Evolutionary conservation across 2,329 filamentous ascomycete species (phyloP).

Genomic region (Cadophora luteo-olivacea): DNA sequence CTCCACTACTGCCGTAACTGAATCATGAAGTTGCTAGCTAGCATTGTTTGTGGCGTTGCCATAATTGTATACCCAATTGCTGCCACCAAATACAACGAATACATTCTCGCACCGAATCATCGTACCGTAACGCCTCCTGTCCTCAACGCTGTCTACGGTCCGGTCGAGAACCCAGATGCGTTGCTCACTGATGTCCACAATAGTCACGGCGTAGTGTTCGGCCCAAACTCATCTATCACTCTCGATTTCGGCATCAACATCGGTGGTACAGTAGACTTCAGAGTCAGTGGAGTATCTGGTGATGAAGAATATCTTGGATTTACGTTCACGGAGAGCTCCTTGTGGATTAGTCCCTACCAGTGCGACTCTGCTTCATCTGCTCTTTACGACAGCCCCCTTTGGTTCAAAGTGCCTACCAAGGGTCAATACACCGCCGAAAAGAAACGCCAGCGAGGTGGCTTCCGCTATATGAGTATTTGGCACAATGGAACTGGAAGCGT

Average conservation of each 20-base stretch:
- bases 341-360: conserved; percentile 55
- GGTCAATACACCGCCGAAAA: conserved; percentile 51
- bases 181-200: conserved; percentile 12
- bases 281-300: conserved; percentile 38
- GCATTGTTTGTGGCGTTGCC: neutral
- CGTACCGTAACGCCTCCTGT: conserved; percentile 40
- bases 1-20: neutral
- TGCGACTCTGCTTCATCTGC: conserved; percentile 55
- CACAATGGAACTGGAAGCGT: conserved; percentile 40
- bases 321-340: conserved; percentile 48
- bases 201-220: conserved; percentile 34
- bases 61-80: neutral
- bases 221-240: conserved; percentile 45
- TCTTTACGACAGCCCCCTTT: conserved; percentile 55
- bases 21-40: neutral
- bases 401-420: conserved; percentile 46
- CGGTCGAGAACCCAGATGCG: conserved; percentile 38
- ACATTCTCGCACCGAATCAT: conserved; percentile 45
- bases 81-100: conserved; percentile 43
- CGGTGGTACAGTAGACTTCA: conserved; percentile 47
- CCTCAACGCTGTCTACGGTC: conserved; percentile 43
- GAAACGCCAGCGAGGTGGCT: conserved; percentile 55
- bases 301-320: conserved; percentile 47
- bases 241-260: conserved; percentile 50
- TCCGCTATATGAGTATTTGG: conserved; percentile 57